Base-by-base conservation (phyloP, 2,329 filamentous ascomycete genomes). In the Fusarium torreyae region DNA sequence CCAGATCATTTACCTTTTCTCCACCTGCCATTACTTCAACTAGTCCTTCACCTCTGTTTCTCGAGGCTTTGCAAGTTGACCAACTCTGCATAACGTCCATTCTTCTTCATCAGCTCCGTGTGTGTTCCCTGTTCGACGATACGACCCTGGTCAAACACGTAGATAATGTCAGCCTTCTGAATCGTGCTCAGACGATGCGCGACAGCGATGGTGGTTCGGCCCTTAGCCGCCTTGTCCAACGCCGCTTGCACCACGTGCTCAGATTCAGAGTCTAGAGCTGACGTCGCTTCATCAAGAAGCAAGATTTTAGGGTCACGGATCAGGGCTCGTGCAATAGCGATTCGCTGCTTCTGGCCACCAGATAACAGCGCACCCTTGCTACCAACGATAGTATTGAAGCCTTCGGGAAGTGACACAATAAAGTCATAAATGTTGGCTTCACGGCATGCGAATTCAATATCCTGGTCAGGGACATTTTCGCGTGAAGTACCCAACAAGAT, bases 401-500 rank as follows among this genome's bases (percentile, higher is more conserved):
- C 94, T 3, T 97, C 93, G 1, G 93, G 93, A 18, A 97, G 84
- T 6, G 92, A 95, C 72, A 93, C 84, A 81, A 97, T 94, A 77
- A 97, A 97, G 75, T 97, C 93, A 80, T 94, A 94, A 69, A 97
- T 97, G 76, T 97, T 97, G 71, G 94, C 92, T 77, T 97, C 93
- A 61, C 91, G 91, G 83, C 94, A 97, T 2, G 93, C 94, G 74
- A 90, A 88, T 56, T 92, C 86, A 52, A 98, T 85, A 2, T 87
- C 87, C 58, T 91, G 89, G 61, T 98, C 94, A 0, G 88, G 80
- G 1, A 96, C 87, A 28, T 90, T 84, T 7, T 91, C 88, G 14
- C 85, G 82, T 9, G 91, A 83, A 39, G 89, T 89, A 13, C 94
- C 94, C 3, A 98, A 87, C 7, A 97, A 81, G 66, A 98, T 94